Evolutionary conservation across 257 asterid species (phyloP).

Genomic region (Solanum chiquidenum): DNA sequence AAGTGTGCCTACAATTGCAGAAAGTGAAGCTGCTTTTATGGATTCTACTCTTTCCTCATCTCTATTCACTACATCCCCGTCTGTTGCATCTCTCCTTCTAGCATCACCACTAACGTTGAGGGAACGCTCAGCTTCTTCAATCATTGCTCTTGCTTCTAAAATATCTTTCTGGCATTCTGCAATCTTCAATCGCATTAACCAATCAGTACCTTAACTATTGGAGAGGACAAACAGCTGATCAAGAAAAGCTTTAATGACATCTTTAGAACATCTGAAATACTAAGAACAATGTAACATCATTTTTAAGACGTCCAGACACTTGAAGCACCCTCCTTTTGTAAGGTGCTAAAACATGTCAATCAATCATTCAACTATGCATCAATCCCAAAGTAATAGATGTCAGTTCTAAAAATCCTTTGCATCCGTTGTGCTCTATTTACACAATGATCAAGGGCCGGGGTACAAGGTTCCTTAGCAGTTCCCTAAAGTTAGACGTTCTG

Average conservation of each 20-base stretch:
- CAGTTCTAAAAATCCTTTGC: neutral
- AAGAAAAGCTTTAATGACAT: neutral
- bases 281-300: neutral
- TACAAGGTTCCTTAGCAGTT: neutral
- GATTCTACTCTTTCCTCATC: slow-evolving; percentile 69
- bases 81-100: neutral
- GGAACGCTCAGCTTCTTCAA: slow-evolving; percentile 72
- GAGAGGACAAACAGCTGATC: neutral
- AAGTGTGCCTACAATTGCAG: slow-evolving; percentile 66
- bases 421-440: neutral
- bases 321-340: neutral
- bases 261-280: neutral
- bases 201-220: neutral
- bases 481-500: neutral
- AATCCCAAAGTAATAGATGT: neutral
- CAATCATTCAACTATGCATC: neutral
- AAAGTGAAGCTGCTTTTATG: slow-evolving; percentile 59
- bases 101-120: slow-evolving; percentile 10
- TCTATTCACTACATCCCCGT: slow-evolving; percentile 19
- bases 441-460: neutral
- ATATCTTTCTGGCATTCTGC: slow-evolving; percentile 90
- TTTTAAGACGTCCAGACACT: neutral
- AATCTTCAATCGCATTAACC: slow-evolving; percentile 32
- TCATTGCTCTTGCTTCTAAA: slow-evolving; percentile 67
- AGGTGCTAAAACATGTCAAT: neutral